Evolutionary conservation across 176 grass and related monocot genomes (phyloP).

Genomic region (Bromus sterilis): DNA sequence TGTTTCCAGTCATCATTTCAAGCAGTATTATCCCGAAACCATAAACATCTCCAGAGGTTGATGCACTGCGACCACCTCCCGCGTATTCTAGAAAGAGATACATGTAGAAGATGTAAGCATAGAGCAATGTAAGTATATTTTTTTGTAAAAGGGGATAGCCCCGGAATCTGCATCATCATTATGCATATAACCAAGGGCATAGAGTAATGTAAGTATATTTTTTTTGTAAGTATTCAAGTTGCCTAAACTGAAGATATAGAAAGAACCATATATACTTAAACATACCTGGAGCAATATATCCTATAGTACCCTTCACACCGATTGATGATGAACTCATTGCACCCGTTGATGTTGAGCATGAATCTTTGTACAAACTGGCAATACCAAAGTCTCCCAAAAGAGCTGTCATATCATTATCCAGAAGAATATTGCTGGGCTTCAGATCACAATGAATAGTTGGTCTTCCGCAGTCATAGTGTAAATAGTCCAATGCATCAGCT

Average conservation of each 20-base stretch:
- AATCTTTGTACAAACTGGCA: conserved; percentile 6
- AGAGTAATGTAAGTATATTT: too few relatives aligned
- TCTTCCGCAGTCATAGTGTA: conserved; percentile 5
- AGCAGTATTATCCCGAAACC: not conserved
- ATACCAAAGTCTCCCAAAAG: conserved; percentile 44
- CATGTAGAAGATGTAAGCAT: too few relatives aligned
- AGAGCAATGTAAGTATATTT: too few relatives aligned
- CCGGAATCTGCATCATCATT: too few relatives aligned
- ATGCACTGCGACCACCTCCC: not conserved
- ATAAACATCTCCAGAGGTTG: not conserved
- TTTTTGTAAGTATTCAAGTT: too few relatives aligned
- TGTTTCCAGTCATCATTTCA: not conserved
- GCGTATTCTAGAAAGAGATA: not conserved
- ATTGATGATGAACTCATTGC: not conserved
- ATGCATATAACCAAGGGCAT: too few relatives aligned
- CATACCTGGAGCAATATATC: conserved; percentile 26
- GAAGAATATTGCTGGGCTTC: conserved; percentile 36
- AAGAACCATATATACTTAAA: too few relatives aligned
- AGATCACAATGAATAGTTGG: conserved; percentile 38
- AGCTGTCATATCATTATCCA: conserved; percentile 32
- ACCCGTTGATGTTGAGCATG: not conserved
- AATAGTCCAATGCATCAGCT: conserved; percentile 28
- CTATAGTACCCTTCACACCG: conserved; percentile 31
- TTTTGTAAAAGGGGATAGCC: too few relatives aligned
- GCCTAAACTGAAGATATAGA: not conserved